Base-by-base conservation (phyloP, 2,329 filamentous ascomycete genomes). In the Gliomastix tumulicola region DNA sequence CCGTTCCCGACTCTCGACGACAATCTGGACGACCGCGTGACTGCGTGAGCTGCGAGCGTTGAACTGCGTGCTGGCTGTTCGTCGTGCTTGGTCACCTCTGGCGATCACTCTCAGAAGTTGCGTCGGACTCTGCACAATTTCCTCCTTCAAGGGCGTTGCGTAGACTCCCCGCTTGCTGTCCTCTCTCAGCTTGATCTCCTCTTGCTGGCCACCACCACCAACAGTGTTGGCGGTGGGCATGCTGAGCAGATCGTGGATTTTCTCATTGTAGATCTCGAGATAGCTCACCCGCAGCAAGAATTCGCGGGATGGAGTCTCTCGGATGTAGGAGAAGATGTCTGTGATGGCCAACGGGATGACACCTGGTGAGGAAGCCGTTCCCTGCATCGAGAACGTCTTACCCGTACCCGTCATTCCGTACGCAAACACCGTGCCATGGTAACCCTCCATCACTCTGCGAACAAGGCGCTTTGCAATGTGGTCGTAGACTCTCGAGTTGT, bases 381-480 rank as follows among this genome's bases (percentile, higher is more conserved):
- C 92, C 66, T 98, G 92, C 92, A 98, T 98, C 27, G 90, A 97
- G 59, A 97, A 98, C 1, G 92, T 98, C 67, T 98, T 98, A 48
- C 92, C 92, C 1, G 92, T 97, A 43, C 92, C 92, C 5, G 92
- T 98, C 89, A 97, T 97, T 54, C 92, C 92, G 58, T 98, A 98
- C 15, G 90, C 90, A 57, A 98, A 97, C 18, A 98, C 92, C 2
- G 92, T 98, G 41, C 90, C 92, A 53, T 97, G 90, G 57, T 97
- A 98, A 30, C 92, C 92, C 66, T 98, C 92, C 92, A 98, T 98
- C 34, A 98, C 92, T 51, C 92, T 76, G 48, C 92, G 84, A 32
- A 98, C 92, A 35, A 98, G 71, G 43, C 92, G 84, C 63, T 97
- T 97, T 30, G 92, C 92, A 32, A 79, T 86, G 44, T 90, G 81